Evolutionary conservation across 495 filamentous ascomycete species (phyloP), one percentile per base, ranked within the genome.

Genomic region (Echria macrotheca): DNA sequence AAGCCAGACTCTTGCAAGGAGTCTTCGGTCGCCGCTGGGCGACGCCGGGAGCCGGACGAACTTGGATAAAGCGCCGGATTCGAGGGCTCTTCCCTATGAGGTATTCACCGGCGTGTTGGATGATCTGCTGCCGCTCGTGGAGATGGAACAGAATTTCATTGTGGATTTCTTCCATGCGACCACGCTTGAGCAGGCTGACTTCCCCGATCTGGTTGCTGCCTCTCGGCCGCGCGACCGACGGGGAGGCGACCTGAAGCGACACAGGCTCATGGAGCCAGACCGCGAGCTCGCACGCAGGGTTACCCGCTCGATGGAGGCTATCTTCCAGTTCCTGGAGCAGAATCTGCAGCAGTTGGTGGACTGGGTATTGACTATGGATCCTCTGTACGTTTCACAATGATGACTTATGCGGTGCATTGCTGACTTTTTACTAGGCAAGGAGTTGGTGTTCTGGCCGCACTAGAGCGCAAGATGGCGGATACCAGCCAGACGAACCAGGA

Each of bases 71-170:
- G 57, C 70, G 2, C 74, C 82, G 44, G 77, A 80, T 52, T 83
- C 85, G 31, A 79, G 80, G 51, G 72, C 87, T 18, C 75, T 86
- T 31, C 78, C 87, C 0, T 89, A 80, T 50, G 91, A 96, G 69
- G 84, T 82, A n/a, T 95, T 95, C 67, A 74, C 81, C 2, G 85
- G 85, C 26, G 78, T 83, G 12, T 70, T 96, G 35, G 81, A 86
- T 40, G 88, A 95, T 64, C 79, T 87, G 47, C 66, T 88, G 37
- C 83, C 81, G 17, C 77, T 93, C 49, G 81, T 96, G 31, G 83
- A 85, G 40, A 86, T 86, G 52, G 91, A 97, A 69, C 91, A 97
- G 64, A 96, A 96, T 59, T 97, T 96, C 57, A 71, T 95, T 22
- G 81, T 94, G 18, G 86, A 93, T 46, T 93, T 95, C 67, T 97